Percentiles rank a stretch among this genome's conserved stretches.
These are phyloP conservation scores for Cutaneotrichosporon cavernicola DNA, from an alignment of 1,284 basidiomycete species.

Conservation along the genomic window DNA sequence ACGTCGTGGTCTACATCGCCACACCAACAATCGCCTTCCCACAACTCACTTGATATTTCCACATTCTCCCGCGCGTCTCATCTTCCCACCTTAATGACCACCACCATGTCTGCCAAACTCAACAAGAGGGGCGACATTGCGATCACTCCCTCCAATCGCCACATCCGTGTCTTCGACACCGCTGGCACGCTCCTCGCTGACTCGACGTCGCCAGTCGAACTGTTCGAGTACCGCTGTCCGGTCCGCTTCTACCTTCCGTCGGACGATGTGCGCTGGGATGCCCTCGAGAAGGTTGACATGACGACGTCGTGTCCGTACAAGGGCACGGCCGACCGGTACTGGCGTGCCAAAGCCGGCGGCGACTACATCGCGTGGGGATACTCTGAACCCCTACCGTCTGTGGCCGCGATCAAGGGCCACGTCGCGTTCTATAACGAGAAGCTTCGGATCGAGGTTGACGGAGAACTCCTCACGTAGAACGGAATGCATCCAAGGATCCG, in stretches of 20 bases:
- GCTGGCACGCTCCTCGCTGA: conserved; percentile 10
- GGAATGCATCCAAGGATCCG: not conserved
- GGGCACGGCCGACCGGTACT: conserved; percentile 16
- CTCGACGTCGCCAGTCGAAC: conserved; percentile 2
- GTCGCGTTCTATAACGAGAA: conserved; percentile 18
- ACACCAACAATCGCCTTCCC: not conserved
- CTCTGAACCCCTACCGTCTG: not conserved
- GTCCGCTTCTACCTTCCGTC: conserved; percentile 17
- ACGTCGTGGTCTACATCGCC: not conserved
- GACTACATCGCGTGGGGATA: conserved; percentile 18
- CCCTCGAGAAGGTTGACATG: conserved; percentile 5
- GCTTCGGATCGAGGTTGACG: conserved; percentile 16
- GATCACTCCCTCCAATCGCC: conserved; percentile 1
- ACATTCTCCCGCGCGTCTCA: not conserved
- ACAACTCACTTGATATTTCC: not conserved
- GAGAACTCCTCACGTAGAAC: conserved; percentile 1
- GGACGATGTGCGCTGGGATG: conserved; percentile 8
- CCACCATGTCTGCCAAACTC: conserved; percentile 2
- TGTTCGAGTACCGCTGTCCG: conserved; percentile 16
- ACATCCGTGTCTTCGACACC: conserved; percentile 8
- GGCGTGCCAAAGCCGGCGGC: conserved; percentile 6
- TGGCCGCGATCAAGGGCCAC: conserved; percentile 10
- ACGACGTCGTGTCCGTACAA: conserved; percentile 20
- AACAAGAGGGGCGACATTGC: conserved; percentile 14
- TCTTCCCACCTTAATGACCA: not conserved